Evolutionary conservation across 2,329 filamentous ascomycete species (phyloP).

Genomic region (Diaporthe sp.): DNA sequence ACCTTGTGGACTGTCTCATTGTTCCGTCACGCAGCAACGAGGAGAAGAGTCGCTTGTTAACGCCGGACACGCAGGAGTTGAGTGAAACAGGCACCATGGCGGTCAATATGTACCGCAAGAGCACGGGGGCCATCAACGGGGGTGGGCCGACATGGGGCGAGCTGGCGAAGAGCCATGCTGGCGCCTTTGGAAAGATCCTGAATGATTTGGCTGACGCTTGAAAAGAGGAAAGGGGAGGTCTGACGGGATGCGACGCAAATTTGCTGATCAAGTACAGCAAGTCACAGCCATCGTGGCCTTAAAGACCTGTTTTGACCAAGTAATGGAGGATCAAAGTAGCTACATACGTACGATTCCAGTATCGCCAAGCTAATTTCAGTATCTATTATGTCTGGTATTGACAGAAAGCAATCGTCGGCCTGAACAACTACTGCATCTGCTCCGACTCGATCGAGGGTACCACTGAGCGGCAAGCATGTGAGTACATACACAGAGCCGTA

Average conservation of each 20-base stretch:
- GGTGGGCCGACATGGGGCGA: slow-evolving; percentile 40
- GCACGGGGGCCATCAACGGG: slow-evolving; percentile 43
- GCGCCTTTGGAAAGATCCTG: slow-evolving; percentile 30
- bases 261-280: slow-evolving; percentile 21
- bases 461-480: not conserved
- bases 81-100: slow-evolving; percentile 48
- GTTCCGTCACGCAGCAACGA: slow-evolving; percentile 30
- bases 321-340: not conserved
- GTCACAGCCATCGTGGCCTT: not conserved
- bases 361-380: not conserved
- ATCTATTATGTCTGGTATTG: too few relatives aligned
- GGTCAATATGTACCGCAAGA: slow-evolving; percentile 50
- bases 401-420: not conserved
- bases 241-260: not conserved
- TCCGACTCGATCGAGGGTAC: not conserved
- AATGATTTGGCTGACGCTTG: slow-evolving; percentile 10
- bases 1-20: slow-evolving; percentile 44
- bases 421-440: not conserved
- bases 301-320: not conserved
- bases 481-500: not conserved
- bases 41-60: slow-evolving; percentile 30
- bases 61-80: slow-evolving; percentile 41
- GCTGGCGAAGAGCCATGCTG: slow-evolving; percentile 28
- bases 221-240: not conserved
- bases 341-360: not conserved